These are phyloP conservation scores for Kentomonas sorsogonicus DNA, from an alignment of 208 protist genomes.

Conservation along the genomic window DNA sequence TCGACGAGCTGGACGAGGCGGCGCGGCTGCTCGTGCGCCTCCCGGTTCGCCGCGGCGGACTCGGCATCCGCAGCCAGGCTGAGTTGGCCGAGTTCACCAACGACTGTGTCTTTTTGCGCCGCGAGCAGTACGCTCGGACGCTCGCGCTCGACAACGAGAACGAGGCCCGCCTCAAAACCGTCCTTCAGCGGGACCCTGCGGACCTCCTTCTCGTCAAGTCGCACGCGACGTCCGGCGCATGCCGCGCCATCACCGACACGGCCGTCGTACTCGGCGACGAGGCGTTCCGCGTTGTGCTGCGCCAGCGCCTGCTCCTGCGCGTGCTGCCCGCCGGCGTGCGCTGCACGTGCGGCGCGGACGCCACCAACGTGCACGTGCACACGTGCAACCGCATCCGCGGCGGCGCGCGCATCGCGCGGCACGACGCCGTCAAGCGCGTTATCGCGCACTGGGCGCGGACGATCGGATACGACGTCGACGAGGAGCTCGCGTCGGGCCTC, in stretches of 20 bases:
- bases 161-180: no score
- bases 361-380: slow-evolving; percentile 25
- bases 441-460: slow-evolving; percentile 15
- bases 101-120: no score
- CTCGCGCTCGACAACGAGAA: no score
- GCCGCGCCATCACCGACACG: slow-evolving; percentile 21
- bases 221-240: slow-evolving; percentile 9
- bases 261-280: slow-evolving; percentile 13
- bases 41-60: no score
- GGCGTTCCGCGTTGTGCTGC: slow-evolving; percentile 13
- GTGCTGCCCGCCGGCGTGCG: slow-evolving; percentile 9
- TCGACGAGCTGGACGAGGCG: no score
- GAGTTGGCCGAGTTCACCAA: no score
- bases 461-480: slow-evolving; percentile 10
- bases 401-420: slow-evolving; percentile 14
- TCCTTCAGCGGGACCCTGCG: no score
- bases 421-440: slow-evolving; percentile 16
- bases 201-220: no score
- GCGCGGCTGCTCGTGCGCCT: no score
- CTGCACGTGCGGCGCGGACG: slow-evolving; percentile 18
- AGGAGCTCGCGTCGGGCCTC: slow-evolving; percentile 14
- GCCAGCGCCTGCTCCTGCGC: slow-evolving; percentile 16
- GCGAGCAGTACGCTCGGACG: no score
- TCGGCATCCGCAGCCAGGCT: no score
- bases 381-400: slow-evolving; percentile 15